These are phyloP conservation scores for Nannochloropsis gaditana DNA, from an alignment of 108 stramenopile species.

Conservation along the genomic window DNA sequence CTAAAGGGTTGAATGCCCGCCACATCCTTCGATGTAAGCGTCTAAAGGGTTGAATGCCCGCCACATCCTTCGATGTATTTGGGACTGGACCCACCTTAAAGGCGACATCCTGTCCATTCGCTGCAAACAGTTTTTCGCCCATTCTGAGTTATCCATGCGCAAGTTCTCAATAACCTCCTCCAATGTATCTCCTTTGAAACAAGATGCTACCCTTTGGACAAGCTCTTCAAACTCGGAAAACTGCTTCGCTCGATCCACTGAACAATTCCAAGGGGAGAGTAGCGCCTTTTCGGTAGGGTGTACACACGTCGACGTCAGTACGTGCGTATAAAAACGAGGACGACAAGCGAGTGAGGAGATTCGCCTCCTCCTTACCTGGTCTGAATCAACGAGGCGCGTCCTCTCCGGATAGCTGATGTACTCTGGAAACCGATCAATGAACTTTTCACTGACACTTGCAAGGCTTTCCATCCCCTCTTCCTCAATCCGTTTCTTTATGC, in stretches of 20 bases:
- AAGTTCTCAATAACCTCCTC: background rate
- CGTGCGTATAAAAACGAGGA: too few relatives aligned
- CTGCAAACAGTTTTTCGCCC: constrained; percentile 9
- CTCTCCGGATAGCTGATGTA: background rate
- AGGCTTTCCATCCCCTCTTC: constrained; percentile 2
- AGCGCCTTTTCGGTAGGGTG: background rate
- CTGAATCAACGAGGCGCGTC: background rate
- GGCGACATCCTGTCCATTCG: background rate
- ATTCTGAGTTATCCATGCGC: background rate
- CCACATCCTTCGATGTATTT: too few relatives aligned
- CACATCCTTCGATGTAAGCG: too few relatives aligned
- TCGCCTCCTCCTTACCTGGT: background rate
- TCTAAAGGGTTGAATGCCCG: too few relatives aligned
- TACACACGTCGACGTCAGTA: too few relatives aligned
- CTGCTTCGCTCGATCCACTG: background rate
- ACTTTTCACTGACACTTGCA: background rate
- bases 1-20: too few relatives aligned
- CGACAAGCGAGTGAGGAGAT: too few relatives aligned
- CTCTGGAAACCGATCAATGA: background rate
- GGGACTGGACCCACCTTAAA: background rate
- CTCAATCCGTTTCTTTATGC: background rate
- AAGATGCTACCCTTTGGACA: background rate
- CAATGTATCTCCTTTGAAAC: background rate
- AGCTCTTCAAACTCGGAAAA: background rate
- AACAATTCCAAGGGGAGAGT: background rate